Percentiles rank a stretch among this genome's conserved stretches.
Evolutionary conservation across 306 rosid species (phyloP).

Genomic region (Quercus aquifolioides): DNA sequence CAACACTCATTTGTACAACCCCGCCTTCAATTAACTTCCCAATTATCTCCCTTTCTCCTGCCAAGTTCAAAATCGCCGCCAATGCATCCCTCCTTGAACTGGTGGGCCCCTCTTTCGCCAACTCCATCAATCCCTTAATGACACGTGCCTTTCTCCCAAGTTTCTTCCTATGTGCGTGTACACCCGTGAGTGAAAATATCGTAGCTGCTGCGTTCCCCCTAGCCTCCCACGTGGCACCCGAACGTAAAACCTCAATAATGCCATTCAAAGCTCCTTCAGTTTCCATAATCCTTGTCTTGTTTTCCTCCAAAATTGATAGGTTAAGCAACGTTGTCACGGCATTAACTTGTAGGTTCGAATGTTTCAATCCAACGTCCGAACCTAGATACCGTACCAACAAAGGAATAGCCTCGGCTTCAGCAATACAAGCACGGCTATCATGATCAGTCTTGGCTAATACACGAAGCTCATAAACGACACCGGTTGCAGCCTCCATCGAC

Average conservation of each 20-base stretch:
- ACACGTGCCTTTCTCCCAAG: conserved; percentile 74
- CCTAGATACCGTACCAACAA: conserved; percentile 48
- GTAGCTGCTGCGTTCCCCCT: conserved; percentile 92
- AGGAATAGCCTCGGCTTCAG: conserved; percentile 80
- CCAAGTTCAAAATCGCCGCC: conserved; percentile 69
- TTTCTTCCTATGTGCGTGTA: conserved; percentile 40
- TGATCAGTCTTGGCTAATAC: conserved; percentile 67
- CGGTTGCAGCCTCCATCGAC: conserved; percentile 39
- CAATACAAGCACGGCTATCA: conserved; percentile 73
- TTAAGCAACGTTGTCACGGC: conserved; percentile 84
- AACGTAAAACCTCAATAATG: conserved; percentile 54
- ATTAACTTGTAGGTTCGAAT: conserved; percentile 67
- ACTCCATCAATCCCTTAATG: conserved; percentile 54
- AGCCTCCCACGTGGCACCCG: conserved; percentile 89
- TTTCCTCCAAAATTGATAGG: conserved; percentile 68
- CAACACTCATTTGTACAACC: conserved; percentile 49
- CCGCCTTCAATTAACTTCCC: conserved; percentile 63
- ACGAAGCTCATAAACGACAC: conserved; percentile 80
- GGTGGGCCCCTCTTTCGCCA: conserved; percentile 60
- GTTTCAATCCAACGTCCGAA: conserved; percentile 13
- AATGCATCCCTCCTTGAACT: conserved; percentile 61
- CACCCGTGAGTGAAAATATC: conserved; percentile 63
- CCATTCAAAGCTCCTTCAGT: conserved; percentile 74
- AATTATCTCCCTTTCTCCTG: conserved; percentile 67
- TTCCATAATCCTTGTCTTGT: conserved; percentile 70